Conservation (phyloP, 805 yeast genomes). For the Pichia thaimueangensis region DNA sequence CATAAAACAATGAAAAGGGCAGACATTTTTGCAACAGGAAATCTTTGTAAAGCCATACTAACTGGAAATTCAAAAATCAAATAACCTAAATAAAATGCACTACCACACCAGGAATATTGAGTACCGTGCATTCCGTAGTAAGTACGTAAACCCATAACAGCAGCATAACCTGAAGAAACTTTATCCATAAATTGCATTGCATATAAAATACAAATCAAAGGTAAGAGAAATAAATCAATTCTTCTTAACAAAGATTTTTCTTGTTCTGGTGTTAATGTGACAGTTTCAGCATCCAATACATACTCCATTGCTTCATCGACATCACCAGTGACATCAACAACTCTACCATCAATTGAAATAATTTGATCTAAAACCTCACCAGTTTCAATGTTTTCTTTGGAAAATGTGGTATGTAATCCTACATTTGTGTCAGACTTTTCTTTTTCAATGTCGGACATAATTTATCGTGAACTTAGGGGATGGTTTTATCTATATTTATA, state of each 20-base stretch:
- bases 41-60: conserved; percentile 38
- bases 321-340: conserved; percentile 11
- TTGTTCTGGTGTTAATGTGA: conserved; percentile 8
- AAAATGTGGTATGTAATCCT: conserved; percentile 11
- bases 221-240: conserved; percentile 45
- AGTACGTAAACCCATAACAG: conserved; percentile 47
- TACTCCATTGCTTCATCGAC: conserved; percentile 14
- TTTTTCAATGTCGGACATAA: conserved; percentile 10
- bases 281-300: conserved; percentile 8
- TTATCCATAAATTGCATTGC: conserved; percentile 58
- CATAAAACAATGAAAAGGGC: conserved; percentile 30
- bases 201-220: conserved; percentile 44
- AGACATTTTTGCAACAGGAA: conserved; percentile 39
- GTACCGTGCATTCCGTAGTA: conserved; percentile 44
- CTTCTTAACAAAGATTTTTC: conserved; percentile 25
- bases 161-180: conserved; percentile 45
- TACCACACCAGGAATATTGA: conserved; percentile 28
- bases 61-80: conserved; percentile 49
- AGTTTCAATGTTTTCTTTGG: conserved; percentile 11
- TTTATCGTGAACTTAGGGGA: no score
- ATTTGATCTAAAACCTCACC: conserved; percentile 7
- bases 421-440: neutral
- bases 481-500: no score
- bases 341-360: conserved; percentile 9
- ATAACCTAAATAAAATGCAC: conserved; percentile 34